Evolutionary conservation across 2,329 filamentous ascomycete genomes (phyloP).

Genomic region (Metarhizium rileyi): DNA sequence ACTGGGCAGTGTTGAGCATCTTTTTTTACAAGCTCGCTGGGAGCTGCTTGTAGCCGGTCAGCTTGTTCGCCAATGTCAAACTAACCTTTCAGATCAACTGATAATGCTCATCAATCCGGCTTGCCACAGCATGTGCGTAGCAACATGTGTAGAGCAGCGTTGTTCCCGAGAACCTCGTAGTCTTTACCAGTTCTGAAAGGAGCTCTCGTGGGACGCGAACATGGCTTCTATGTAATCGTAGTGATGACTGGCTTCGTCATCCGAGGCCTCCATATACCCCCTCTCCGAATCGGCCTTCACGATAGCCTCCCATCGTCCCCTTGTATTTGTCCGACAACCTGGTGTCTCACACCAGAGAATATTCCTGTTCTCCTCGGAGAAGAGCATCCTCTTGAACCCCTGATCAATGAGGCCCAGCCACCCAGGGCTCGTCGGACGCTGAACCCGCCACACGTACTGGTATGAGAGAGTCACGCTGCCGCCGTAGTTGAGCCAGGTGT

Average conservation of each 20-base stretch:
- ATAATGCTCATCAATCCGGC: too few relatives aligned
- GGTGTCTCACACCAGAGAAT: conserved; percentile 1
- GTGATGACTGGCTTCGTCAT: background rate
- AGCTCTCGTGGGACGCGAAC: background rate
- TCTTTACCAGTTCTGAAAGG: background rate
- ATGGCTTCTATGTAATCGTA: background rate
- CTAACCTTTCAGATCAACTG: too few relatives aligned
- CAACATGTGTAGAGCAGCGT: too few relatives aligned
- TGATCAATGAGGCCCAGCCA: conserved; percentile 1
- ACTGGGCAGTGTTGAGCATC: too few relatives aligned
- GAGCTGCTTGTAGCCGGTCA: too few relatives aligned
- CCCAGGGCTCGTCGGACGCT: conserved; percentile 1
- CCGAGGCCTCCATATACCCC: background rate
- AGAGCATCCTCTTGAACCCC: background rate
- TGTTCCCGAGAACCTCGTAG: too few relatives aligned
- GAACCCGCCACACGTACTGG: background rate
- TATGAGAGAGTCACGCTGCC: background rate
- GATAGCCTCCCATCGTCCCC: background rate
- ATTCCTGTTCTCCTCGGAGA: background rate
- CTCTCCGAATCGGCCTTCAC: background rate
- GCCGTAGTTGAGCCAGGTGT: background rate
- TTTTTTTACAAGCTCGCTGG: too few relatives aligned
- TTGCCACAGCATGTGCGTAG: too few relatives aligned
- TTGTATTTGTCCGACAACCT: background rate
- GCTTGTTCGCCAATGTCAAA: too few relatives aligned